phyloP scores from a whole-genome alignment of 75 land plant species.

The Pinus albicaulis region DNA sequence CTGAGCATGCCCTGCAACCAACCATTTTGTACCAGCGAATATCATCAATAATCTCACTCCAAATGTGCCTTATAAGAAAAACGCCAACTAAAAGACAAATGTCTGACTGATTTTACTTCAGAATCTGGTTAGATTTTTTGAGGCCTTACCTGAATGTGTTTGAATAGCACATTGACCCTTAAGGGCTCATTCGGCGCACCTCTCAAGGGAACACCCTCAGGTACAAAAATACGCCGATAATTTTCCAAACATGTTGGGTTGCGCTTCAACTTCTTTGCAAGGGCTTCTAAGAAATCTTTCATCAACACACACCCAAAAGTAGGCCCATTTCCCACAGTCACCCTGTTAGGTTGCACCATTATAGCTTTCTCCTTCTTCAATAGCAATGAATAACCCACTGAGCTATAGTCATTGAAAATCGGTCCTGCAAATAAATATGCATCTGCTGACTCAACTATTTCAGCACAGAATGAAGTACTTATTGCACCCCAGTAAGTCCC shows the following conservation, averaged over 20 bases:
- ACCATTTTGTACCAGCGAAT: neutral
- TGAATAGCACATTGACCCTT: slow-evolving; percentile 57
- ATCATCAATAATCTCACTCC: neutral
- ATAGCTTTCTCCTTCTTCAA: slow-evolving; percentile 43
- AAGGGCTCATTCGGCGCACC: slow-evolving; percentile 39
- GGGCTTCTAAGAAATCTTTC: slow-evolving; percentile 40
- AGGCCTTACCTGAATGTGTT: slow-evolving; percentile 45
- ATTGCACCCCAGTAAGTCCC: slow-evolving; percentile 64
- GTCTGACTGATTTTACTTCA: neutral
- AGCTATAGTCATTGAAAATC: slow-evolving; percentile 54
- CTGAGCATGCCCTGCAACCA: slow-evolving; percentile 53
- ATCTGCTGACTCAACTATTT: slow-evolving; percentile 59
- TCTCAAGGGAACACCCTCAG: slow-evolving; percentile 41
- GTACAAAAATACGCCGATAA: slow-evolving; percentile 53
- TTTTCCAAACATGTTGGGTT: slow-evolving; percentile 51
- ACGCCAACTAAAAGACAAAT: neutral
- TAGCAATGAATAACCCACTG: slow-evolving; percentile 56
- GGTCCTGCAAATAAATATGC: slow-evolving; percentile 59
- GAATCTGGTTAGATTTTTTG: neutral
- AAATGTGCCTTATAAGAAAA: neutral
- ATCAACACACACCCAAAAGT: slow-evolving; percentile 51
- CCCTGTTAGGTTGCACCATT: slow-evolving; percentile 44
- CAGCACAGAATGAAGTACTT: slow-evolving; percentile 38
- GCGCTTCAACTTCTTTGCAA: slow-evolving; percentile 29
- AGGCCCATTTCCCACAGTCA: slow-evolving; percentile 25